Conservation (phyloP, 371 early-diverging fungal genomes). For the Lichtheimia ornata region DNA sequence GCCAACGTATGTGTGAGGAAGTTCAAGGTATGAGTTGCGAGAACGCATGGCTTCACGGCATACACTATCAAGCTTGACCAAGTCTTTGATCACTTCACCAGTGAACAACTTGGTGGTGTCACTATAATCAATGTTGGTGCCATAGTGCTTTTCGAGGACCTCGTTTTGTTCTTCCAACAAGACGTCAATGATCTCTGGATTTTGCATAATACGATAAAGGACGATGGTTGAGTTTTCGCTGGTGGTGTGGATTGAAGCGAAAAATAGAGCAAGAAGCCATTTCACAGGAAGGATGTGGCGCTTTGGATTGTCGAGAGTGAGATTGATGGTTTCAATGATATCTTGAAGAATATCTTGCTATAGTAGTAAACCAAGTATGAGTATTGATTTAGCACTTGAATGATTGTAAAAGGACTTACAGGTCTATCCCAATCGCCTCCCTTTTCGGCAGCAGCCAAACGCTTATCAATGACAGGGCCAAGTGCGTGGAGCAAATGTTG, state of each 20-base stretch:
- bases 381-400: background rate
- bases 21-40: slow-evolving; percentile 17
- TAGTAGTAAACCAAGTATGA: background rate
- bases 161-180: slow-evolving; percentile 46
- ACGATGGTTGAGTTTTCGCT: slow-evolving; percentile 32
- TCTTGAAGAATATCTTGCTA: slow-evolving; percentile 27
- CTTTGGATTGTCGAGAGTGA: background rate
- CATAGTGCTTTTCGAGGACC: slow-evolving; percentile 16
- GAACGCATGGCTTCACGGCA: slow-evolving; percentile 47
- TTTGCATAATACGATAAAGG: slow-evolving; percentile 38
- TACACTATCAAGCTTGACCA: slow-evolving; percentile 53
- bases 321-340: slow-evolving; percentile 15
- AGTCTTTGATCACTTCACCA: slow-evolving; percentile 27
- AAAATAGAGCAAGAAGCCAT: slow-evolving; percentile 28
- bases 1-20: slow-evolving; percentile 34
- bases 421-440: slow-evolving; percentile 14
- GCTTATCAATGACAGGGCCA: slow-evolving; percentile 7
- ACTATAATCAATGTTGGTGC: slow-evolving; percentile 4
- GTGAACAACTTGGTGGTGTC: slow-evolving; percentile 23
- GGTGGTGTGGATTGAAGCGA: slow-evolving; percentile 47
- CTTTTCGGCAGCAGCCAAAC: slow-evolving; percentile 1
- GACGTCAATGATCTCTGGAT: slow-evolving; percentile 41
- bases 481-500: background rate
- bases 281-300: slow-evolving; percentile 1
- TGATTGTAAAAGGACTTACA: slow-evolving; percentile 1